Percentiles rank a stretch among this genome's conserved stretches.
These are phyloP conservation scores for Isoetes taiwanensis DNA, from an alignment of 75 land plant species.

Conservation along the genomic window DNA sequence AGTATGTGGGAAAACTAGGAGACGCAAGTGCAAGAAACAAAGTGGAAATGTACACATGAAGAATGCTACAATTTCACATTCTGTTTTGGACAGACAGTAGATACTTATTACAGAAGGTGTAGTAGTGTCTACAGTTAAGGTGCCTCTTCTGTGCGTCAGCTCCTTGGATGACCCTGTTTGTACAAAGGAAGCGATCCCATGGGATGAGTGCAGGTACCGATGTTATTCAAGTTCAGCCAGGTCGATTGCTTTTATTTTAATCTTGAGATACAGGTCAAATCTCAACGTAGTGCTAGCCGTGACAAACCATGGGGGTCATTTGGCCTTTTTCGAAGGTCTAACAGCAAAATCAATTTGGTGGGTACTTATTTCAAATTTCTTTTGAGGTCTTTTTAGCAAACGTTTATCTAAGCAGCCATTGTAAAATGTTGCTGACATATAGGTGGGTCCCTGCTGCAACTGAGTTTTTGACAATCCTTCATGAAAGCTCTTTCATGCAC, in stretches of 20 bases:
- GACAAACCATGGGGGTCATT: conserved; percentile 83
- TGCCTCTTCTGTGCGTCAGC: conserved; percentile 83
- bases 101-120: conserved; percentile 75
- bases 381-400: no score
- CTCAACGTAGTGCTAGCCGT: conserved; percentile 76
- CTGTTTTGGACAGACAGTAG: conserved; percentile 61
- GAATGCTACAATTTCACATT: no score
- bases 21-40: no score
- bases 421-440: conserved; percentile 4
- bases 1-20: no score
- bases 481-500: conserved; percentile 48
- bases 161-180: conserved; percentile 96
- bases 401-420: no score
- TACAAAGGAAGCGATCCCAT: conserved; percentile 91
- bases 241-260: no score
- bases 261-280: conserved; percentile 62
- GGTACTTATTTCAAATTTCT: no score
- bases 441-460: conserved; percentile 73
- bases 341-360: conserved; percentile 61
- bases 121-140: conserved; percentile 69
- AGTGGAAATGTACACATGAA: no score
- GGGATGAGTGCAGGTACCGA: conserved; percentile 97
- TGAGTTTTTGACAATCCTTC: conserved; percentile 44
- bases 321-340: conserved; percentile 83
- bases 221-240: no score